These are phyloP conservation scores for Xylaria sp. DNA, from an alignment of 2,329 filamentous ascomycete species.

Conservation along the genomic window DNA sequence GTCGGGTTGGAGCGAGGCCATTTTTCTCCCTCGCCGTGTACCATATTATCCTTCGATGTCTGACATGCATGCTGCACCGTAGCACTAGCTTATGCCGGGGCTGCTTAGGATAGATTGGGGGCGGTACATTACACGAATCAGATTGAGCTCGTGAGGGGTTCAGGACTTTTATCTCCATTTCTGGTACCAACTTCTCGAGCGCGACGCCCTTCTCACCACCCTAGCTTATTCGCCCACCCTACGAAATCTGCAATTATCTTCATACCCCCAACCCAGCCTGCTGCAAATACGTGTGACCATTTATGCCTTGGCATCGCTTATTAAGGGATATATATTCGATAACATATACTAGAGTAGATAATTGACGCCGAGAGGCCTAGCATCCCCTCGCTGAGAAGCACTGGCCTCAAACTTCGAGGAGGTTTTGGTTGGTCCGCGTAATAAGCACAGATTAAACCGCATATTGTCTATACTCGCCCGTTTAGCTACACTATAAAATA, in stretches of 20 bases:
- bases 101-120: slow-evolving; percentile 18
- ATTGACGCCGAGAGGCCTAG: neutral
- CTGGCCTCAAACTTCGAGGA: neutral
- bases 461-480: neutral
- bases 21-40: neutral
- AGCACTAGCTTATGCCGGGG: neutral
- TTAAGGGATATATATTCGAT: neutral
- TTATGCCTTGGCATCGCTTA: neutral
- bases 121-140: neutral
- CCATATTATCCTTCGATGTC: slow-evolving; percentile 1
- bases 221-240: neutral
- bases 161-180: neutral
- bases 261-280: neutral
- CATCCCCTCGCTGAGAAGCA: neutral
- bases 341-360: neutral
- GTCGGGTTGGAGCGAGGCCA: slow-evolving; percentile 5
- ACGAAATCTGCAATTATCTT: neutral
- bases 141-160: neutral
- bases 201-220: neutral
- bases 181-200: neutral
- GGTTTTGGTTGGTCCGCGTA: slow-evolving; percentile 5
- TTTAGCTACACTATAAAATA: neutral
- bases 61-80: slow-evolving; percentile 15
- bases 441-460: neutral
- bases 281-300: neutral